Percentiles rank a stretch among this genome's conserved stretches.
Conservation (phyloP, 441 rosid species). For the Pelargonium citronellum region DNA sequence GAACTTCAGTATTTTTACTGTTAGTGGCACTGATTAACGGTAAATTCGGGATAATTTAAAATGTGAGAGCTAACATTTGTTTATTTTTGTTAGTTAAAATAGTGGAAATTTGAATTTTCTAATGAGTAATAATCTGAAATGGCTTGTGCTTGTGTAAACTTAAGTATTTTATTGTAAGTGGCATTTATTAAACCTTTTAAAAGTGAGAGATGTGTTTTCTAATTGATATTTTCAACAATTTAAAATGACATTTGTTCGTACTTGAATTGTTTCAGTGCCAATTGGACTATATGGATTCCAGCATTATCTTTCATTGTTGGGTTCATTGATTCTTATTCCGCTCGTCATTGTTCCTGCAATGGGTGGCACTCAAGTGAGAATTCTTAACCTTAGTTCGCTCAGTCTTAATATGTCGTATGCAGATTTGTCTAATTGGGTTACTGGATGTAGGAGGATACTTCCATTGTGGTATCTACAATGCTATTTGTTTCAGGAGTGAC, state of each 20-base stretch:
- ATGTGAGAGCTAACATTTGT: too few species aligned
- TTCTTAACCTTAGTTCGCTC: not conserved
- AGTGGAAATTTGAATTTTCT: too few species aligned
- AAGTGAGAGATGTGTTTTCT: not conserved
- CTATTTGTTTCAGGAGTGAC: slow-evolving; percentile 85
- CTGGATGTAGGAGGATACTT: slow-evolving; percentile 75
- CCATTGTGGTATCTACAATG: slow-evolving; percentile 76
- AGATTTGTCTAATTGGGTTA: slow-evolving; percentile 36
- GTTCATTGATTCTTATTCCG: slow-evolving; percentile 84
- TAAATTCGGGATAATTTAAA: too few species aligned
- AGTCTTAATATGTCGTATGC: not conserved
- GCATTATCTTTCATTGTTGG: slow-evolving; percentile 85
- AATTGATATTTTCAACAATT: too few species aligned
- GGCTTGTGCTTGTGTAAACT: not conserved
- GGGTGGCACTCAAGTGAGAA: slow-evolving; percentile 89
- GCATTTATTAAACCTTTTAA: not conserved
- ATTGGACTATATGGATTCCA: slow-evolving; percentile 91
- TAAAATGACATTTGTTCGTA: not conserved
- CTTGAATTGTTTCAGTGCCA: slow-evolving; percentile 50
- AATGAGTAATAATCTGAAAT: too few species aligned
- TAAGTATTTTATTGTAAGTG: not conserved
- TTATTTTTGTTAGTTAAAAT: too few species aligned
- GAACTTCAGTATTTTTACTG: too few species aligned
- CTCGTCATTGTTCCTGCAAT: slow-evolving; percentile 93
- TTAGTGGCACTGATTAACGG: too few species aligned